Base-by-base conservation (phyloP, 495 filamentous ascomycete genomes). In the Aspergillus incahuasiensis region DNA sequence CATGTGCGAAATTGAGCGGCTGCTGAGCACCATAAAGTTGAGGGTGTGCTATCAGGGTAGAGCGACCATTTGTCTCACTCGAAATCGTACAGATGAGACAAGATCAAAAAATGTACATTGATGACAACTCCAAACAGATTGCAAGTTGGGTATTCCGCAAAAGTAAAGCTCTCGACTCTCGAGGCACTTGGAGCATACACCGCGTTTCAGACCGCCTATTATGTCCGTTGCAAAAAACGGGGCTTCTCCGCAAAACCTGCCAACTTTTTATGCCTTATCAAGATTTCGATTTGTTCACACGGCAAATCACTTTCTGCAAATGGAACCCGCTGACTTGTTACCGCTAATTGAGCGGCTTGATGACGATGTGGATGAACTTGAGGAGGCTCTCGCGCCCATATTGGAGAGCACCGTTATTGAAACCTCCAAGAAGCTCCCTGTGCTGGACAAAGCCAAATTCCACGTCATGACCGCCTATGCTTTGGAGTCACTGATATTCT, bases 361-460 rank as follows among this genome's bases (percentile, higher is more conserved):
- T 48, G 82, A 83, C 60, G 81, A 89, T 54, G 77, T 96, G 46
- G 86, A 91, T 68, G 82, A 88, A 52, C 78, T 97, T 21, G 81
- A 91, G 56, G 83, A 86, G n/a, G 72, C 78, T 5, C 74, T 97
- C 22, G 64, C 79, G 28, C 90, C 91, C 9, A 59, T 91, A 13
- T 68, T 95, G 28, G 76, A 78, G 18, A 72, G 69, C 25, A 75
- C 85, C 19, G 63, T 97, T 21, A 73, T 82, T 20, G 83, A 87
- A 47, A 76, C 80, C 8, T 82, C 90, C 6, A 83, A 80, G 53
- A 94, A 90, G 68, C 75, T 98, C 30, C 91, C 95, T 1, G 78
- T 98, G 9, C 75, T 97, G 53, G 94, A 98, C 76, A 94, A 89
- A 69, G 92, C 94, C 18, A 95, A 96, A 73, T 83, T 96, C 54